phyloP scores from a whole-genome alignment of 306 rosid species.

The Morella rubra region DNA sequence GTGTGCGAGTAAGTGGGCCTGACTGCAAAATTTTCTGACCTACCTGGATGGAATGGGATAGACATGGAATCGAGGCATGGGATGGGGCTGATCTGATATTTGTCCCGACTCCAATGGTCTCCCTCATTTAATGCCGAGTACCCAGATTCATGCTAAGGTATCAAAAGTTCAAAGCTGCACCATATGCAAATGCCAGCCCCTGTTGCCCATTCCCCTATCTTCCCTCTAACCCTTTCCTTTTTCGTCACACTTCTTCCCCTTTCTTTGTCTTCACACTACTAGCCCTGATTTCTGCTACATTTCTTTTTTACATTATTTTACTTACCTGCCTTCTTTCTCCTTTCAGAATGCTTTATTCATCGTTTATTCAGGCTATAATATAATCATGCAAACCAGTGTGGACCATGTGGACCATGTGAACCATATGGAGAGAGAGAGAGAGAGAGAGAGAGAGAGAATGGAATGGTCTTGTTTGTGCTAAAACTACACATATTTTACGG shows the following conservation, averaged over 20 bases:
- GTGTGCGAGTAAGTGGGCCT: slow-evolving; percentile 14
- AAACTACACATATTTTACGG: no score
- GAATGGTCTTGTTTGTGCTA: no score
- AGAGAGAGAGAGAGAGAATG: no score
- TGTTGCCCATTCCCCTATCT: slow-evolving; percentile 1
- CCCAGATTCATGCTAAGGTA: slow-evolving; percentile 25
- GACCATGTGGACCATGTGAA: slow-evolving; percentile 36
- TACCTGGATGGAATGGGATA: slow-evolving; percentile 33
- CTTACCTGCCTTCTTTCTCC: background rate
- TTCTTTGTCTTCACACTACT: slow-evolving; percentile 13
- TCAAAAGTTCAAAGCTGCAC: slow-evolving; percentile 23
- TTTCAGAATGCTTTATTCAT: background rate
- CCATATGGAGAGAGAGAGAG: slow-evolving; percentile 5
- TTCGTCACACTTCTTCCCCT: slow-evolving; percentile 16
- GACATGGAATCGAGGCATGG: background rate
- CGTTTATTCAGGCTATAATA: background rate
- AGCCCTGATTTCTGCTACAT: background rate
- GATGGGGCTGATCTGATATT: background rate
- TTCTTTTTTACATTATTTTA: background rate
- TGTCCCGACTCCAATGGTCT: background rate
- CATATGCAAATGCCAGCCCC: background rate
- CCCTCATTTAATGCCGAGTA: slow-evolving; percentile 31
- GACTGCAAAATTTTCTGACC: slow-evolving; percentile 21
- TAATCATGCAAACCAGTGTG: slow-evolving; percentile 17
- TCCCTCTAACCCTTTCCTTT: slow-evolving; percentile 25